phyloP scores from a whole-genome alignment of 441 rosid species.

The Syzygium syzygioides region DNA sequence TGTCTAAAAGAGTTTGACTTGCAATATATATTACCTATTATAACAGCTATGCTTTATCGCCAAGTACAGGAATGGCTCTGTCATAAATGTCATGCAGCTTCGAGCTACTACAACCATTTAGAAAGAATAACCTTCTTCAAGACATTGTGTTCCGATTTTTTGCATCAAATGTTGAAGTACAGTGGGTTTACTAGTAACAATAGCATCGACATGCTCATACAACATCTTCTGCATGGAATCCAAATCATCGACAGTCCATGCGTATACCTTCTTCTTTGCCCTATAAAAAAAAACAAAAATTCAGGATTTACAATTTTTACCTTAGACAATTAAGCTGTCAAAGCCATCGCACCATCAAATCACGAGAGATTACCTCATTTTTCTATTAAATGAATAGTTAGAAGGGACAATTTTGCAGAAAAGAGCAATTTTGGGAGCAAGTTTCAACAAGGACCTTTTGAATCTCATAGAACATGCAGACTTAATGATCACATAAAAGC shows the following conservation, averaged over 20 bases:
- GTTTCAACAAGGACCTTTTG: not conserved
- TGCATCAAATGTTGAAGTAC: conserved; percentile 64
- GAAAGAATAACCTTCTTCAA: conserved; percentile 63
- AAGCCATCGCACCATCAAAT: not conserved
- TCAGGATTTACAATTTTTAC: not conserved
- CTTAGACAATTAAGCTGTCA: not conserved
- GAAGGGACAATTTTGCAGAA: not conserved
- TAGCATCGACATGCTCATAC: conserved; percentile 58
- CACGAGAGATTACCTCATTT: not conserved
- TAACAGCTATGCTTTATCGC: not conserved
- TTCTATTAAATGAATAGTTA: not conserved
- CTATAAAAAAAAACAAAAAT: conserved; percentile 24
- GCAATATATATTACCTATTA: not conserved
- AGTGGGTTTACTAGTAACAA: conserved; percentile 72
- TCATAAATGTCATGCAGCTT: not conserved
- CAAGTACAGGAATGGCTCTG: not conserved
- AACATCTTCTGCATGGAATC: conserved; percentile 75
- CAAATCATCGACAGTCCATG: conserved; percentile 85
- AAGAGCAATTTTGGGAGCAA: not conserved
- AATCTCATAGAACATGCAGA: not conserved
- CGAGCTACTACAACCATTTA: not conserved
- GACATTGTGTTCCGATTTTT: conserved; percentile 60
- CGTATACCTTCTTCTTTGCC: conserved; percentile 65
- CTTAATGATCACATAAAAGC: not conserved
- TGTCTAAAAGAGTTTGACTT: not conserved